Conservation (phyloP, 2,329 filamentous ascomycete species). For the Ophiostoma ulmi region DNA sequence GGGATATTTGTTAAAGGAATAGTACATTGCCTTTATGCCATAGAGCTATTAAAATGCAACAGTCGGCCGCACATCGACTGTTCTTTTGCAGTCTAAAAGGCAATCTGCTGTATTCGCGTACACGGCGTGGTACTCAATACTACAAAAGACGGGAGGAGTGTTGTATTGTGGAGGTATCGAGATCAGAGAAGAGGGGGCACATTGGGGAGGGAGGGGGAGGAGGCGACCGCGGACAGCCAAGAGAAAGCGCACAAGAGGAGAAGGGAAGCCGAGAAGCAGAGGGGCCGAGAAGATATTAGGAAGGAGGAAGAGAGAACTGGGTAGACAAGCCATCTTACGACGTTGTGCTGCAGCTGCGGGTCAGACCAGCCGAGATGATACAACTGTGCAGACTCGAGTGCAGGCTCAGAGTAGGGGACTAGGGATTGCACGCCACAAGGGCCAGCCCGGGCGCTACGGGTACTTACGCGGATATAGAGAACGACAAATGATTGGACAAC, state of each 20-base stretch:
- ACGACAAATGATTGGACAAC: neutral
- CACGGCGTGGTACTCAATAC: neutral
- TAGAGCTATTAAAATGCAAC: neutral
- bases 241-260: neutral
- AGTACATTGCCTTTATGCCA: neutral
- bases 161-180: neutral
- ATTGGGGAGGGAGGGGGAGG: neutral
- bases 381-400: neutral
- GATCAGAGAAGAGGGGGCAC: neutral
- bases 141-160: neutral
- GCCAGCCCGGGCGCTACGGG: neutral
- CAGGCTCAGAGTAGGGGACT: neutral
- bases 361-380: neutral
- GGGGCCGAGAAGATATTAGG: neutral
- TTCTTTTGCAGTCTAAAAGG: neutral
- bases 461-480: neutral
- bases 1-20: no score
- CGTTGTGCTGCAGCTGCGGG: neutral
- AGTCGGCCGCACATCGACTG: neutral
- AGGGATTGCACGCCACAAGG: conserved; percentile 2
- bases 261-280: neutral
- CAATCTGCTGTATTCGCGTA: neutral
- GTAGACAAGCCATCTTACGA: neutral
- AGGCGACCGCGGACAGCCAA: neutral
- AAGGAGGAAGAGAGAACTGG: neutral